Conservation (phyloP, 306 rosid genomes). For the Gynostemma pentaphyllum region DNA sequence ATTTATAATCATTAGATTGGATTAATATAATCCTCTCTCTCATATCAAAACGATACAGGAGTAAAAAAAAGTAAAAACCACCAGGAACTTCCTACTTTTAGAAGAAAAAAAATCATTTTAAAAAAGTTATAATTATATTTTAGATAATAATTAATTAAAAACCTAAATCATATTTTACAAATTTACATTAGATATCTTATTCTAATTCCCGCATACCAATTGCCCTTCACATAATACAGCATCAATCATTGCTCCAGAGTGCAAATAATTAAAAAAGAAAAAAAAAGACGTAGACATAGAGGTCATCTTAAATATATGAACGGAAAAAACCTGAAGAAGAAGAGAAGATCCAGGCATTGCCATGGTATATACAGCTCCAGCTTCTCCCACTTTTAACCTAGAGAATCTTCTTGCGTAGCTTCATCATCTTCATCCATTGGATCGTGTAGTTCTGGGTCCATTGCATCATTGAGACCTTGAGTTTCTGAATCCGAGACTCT, state of each 20-base stretch:
- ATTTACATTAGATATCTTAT: too few species aligned
- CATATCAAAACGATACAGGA: too few species aligned
- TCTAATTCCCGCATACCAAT: too few species aligned
- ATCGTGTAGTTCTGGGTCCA: constrained; percentile 33
- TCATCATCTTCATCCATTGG: constrained; percentile 62
- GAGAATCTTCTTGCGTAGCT: constrained; percentile 51
- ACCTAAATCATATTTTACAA: too few species aligned
- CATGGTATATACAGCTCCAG: constrained; percentile 15
- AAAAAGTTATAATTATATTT: too few species aligned
- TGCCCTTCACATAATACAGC: not conserved
- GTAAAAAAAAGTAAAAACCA: not conserved
- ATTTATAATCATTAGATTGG: too few species aligned
- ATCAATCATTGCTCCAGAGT: not conserved
- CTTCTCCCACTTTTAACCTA: constrained; percentile 17
- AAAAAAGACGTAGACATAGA: not conserved
- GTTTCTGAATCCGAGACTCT: constrained; percentile 64
- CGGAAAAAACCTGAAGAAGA: not conserved
- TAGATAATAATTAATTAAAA: too few species aligned
- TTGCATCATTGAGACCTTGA: constrained; percentile 31
- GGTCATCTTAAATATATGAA: not conserved
- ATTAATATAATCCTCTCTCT: too few species aligned
- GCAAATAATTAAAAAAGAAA: not conserved
- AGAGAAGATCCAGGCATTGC: not conserved
- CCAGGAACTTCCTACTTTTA: not conserved
- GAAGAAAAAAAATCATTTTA: not conserved